phyloP scores from a whole-genome alignment of 805 yeast genomes.

The Kodamaea hsintzibuensis region DNA sequence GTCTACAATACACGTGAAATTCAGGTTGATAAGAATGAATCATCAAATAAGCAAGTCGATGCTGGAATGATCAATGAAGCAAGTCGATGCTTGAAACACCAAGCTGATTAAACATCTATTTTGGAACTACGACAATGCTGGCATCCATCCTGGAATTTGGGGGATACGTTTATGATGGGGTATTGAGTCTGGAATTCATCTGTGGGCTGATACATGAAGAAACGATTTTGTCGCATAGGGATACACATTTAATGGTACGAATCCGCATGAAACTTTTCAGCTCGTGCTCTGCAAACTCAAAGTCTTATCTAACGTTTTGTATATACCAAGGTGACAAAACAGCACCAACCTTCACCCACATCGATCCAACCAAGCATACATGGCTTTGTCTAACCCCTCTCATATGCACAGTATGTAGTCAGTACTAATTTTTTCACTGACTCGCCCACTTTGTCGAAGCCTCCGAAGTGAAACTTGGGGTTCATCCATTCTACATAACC shows the following conservation, averaged over 20 bases:
- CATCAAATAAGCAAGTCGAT: too few relatives aligned
- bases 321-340: too few relatives aligned
- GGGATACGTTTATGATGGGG: neutral
- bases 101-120: neutral
- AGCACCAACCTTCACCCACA: too few relatives aligned
- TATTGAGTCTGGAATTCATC: neutral
- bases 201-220: neutral
- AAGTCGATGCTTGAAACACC: neutral
- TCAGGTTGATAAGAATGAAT: too few relatives aligned
- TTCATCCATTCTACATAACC: neutral
- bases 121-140: neutral
- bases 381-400: too few relatives aligned
- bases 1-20: too few relatives aligned
- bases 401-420: neutral
- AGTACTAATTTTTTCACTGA: neutral
- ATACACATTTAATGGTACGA: too few relatives aligned
- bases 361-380: too few relatives aligned
- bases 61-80: neutral
- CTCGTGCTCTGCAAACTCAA: too few relatives aligned
- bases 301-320: too few relatives aligned
- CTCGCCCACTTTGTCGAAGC: neutral
- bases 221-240: neutral
- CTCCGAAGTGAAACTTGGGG: neutral
- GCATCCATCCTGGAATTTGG: neutral
- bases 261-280: too few relatives aligned